These are phyloP conservation scores for Fusarium sororula DNA, from an alignment of 2,329 filamentous ascomycete genomes.

Conservation along the genomic window DNA sequence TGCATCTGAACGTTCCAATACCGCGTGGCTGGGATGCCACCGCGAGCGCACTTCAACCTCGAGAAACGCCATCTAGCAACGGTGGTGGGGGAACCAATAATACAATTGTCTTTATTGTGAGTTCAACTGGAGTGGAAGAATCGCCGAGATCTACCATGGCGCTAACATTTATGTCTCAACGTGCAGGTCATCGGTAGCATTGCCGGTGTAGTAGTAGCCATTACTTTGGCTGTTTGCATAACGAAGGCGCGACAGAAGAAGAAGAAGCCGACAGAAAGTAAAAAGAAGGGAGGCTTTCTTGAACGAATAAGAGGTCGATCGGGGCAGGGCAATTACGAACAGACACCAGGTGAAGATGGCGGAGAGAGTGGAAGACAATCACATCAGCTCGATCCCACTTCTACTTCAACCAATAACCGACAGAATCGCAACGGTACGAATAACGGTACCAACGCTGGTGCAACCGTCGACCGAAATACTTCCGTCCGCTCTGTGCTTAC, in stretches of 20 bases:
- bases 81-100: constrained; percentile 14
- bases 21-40: constrained; percentile 34
- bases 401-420: constrained; percentile 23
- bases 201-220: constrained; percentile 14
- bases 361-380: constrained; percentile 35
- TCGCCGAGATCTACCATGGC: background rate
- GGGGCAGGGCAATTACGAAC: constrained; percentile 42
- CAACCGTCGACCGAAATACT: constrained; percentile 78
- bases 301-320: constrained; percentile 25
- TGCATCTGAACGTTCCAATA: constrained; percentile 36
- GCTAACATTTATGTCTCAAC: background rate
- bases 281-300: constrained; percentile 37
- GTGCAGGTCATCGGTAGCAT: constrained; percentile 35
- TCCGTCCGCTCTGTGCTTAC: constrained; percentile 95
- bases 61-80: background rate
- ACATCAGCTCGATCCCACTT: constrained; percentile 39
- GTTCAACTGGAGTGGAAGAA: constrained; percentile 4
- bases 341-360: constrained; percentile 45
- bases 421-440: constrained; percentile 25
- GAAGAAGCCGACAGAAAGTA: constrained; percentile 2
- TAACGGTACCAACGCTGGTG: constrained; percentile 39
- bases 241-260: constrained; percentile 27
- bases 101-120: constrained; percentile 37
- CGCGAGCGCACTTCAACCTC: constrained; percentile 9
- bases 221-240: constrained; percentile 26